Percentiles rank a stretch among this genome's conserved stretches.
These are phyloP conservation scores for Davidsoniella neocaledoniae DNA, from an alignment of 2,329 filamentous ascomycete genomes.

Conservation along the genomic window DNA sequence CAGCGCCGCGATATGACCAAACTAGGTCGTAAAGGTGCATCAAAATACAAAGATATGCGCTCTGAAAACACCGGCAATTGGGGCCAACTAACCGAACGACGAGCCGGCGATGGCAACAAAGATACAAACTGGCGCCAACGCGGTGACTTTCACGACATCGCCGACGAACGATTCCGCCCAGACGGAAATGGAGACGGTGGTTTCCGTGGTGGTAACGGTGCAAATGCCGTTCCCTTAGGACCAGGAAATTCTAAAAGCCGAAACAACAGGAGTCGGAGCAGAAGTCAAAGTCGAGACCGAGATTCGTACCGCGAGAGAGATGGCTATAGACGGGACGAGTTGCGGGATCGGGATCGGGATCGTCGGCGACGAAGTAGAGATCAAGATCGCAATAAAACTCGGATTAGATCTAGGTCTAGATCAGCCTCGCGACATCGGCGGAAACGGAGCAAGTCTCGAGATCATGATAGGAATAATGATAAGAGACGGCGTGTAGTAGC, in stretches of 20 bases:
- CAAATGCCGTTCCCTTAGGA: slow-evolving; percentile 57
- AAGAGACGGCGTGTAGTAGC: slow-evolving; percentile 42
- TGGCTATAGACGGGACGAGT: slow-evolving; percentile 16
- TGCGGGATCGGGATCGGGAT: slow-evolving; percentile 18
- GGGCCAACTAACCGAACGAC: slow-evolving; percentile 44
- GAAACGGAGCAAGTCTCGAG: slow-evolving; percentile 36
- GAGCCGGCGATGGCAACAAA: slow-evolving; percentile 21
- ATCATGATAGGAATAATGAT: slow-evolving; percentile 36
- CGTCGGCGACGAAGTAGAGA: slow-evolving; percentile 16
- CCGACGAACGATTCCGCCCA: slow-evolving; percentile 51
- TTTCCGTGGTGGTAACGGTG: slow-evolving; percentile 36
- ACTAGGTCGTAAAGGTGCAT: slow-evolving; percentile 78
- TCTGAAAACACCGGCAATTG: slow-evolving; percentile 82
- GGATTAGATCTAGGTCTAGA: slow-evolving; percentile 21
- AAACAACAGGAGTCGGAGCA: slow-evolving; percentile 11
- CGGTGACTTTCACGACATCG: slow-evolving; percentile 19
- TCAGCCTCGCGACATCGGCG: slow-evolving; percentile 19
- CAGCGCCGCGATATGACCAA: slow-evolving; percentile 89
- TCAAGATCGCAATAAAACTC: slow-evolving; percentile 18
- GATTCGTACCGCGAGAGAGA: slow-evolving; percentile 14
- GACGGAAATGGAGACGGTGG: slow-evolving; percentile 47
- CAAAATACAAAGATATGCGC: slow-evolving; percentile 76
- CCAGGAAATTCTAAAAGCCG: slow-evolving; percentile 22
- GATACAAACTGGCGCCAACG: slow-evolving; percentile 16
- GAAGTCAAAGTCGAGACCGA: slow-evolving; percentile 14